A percentile compares a stretch with the other conserved stretches of the same genome.
These are phyloP conservation scores for Thraustochytrium striatum DNA, from an alignment of 352 stramenopile species.

Conservation along the genomic window DNA sequence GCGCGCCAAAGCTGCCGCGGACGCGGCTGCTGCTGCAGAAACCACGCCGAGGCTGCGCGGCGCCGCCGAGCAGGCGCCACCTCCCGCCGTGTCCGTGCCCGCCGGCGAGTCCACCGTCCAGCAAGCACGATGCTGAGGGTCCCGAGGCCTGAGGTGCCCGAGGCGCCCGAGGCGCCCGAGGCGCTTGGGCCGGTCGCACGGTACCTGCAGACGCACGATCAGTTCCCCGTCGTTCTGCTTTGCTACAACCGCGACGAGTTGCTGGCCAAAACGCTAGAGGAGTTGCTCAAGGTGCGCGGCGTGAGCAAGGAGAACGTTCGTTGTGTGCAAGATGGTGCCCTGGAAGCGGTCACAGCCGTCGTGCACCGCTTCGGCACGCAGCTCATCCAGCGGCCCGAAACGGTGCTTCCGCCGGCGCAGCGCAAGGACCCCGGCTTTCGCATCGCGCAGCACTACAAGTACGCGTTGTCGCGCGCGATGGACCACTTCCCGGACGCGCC, in stretches of 20 bases:
- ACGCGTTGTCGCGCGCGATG: slow-evolving; percentile 22
- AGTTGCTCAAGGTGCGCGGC: slow-evolving; percentile 27
- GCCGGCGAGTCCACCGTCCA: too few species aligned
- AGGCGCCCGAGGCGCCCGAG: not conserved
- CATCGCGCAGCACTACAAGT: slow-evolving; percentile 53
- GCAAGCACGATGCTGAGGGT: too few species aligned
- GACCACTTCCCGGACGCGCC: slow-evolving; percentile 38
- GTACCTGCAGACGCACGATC: not conserved
- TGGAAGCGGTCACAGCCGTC: not conserved
- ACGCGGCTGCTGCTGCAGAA: too few species aligned
- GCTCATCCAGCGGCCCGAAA: not conserved
- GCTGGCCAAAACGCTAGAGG: slow-evolving; percentile 35
- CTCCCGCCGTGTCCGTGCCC: too few species aligned
- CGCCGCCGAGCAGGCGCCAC: too few species aligned
- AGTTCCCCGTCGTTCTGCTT: slow-evolving; percentile 49
- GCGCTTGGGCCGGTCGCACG: not conserved
- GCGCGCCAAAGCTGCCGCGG: too few species aligned
- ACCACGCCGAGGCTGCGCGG: too few species aligned
- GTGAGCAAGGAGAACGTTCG: slow-evolving; percentile 37
- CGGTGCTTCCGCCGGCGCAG: not conserved
- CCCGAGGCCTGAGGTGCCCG: too few species aligned
- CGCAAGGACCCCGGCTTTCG: not conserved
- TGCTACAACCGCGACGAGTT: slow-evolving; percentile 44
- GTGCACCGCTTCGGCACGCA: not conserved
- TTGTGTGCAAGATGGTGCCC: slow-evolving; percentile 47